phyloP scores from a whole-genome alignment of 169 alveolate species.

The Neospora caninum region DNA sequence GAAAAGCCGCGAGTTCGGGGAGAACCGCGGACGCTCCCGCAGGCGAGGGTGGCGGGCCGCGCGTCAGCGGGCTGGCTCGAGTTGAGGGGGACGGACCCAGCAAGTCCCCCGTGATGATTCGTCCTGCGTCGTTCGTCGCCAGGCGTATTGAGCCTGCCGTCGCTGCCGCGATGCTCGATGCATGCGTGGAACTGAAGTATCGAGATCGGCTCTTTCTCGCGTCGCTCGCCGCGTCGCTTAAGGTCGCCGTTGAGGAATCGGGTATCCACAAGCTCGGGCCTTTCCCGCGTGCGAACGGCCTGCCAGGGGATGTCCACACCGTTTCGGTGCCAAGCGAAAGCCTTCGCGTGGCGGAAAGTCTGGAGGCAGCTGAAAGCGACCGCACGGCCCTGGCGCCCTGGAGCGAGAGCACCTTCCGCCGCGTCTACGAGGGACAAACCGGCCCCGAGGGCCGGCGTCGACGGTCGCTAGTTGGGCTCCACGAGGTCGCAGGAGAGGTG shows the following conservation, averaged over 20 bases:
- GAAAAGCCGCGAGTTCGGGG: no score
- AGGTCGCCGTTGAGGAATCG: not conserved
- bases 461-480: not conserved
- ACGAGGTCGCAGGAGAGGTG: not conserved
- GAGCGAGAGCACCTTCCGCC: not conserved
- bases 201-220: not conserved
- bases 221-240: not conserved
- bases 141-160: not conserved
- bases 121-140: not conserved
- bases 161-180: slow-evolving; percentile 1
- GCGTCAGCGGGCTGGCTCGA: no score
- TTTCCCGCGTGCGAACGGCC: no score
- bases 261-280: not conserved
- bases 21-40: no score
- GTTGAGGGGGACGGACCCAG: not conserved
- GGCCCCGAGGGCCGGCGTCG: not conserved
- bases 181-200: slow-evolving; percentile 5
- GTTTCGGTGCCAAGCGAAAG: no score
- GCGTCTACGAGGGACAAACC: not conserved
- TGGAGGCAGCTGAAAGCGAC: no score
- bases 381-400: no score
- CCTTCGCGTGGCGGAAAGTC: no score
- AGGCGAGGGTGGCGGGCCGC: no score
- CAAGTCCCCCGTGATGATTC: not conserved
- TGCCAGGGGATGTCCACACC: no score